These are phyloP conservation scores for Globisporangium apiculatum DNA, from an alignment of 352 stramenopile genomes.

Conservation along the genomic window DNA sequence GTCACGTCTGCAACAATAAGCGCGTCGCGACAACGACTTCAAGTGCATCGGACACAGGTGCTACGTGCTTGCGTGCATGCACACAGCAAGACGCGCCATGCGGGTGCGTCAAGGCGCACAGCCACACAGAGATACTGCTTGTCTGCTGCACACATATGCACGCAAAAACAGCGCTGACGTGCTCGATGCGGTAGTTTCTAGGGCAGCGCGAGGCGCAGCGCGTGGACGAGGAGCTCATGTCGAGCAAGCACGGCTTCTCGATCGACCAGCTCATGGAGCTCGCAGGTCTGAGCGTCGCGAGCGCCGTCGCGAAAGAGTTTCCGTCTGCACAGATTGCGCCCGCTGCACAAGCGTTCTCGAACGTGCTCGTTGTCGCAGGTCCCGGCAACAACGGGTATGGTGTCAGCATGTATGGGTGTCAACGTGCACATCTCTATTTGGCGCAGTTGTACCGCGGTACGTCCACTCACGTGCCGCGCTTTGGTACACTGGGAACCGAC, in stretches of 20 bases:
- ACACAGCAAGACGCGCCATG: slow-evolving; percentile 5
- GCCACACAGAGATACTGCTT: too few relatives aligned
- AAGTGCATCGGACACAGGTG: background rate
- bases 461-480: too few relatives aligned
- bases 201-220: slow-evolving; percentile 62
- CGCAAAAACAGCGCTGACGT: background rate
- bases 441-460: too few relatives aligned
- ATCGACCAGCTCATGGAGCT: slow-evolving; percentile 99
- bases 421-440: too few relatives aligned
- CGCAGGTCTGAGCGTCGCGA: slow-evolving; percentile 93
- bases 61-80: too few relatives aligned
- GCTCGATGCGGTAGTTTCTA: slow-evolving; percentile 35
- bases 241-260: slow-evolving; percentile 77
- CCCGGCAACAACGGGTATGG: slow-evolving; percentile 97
- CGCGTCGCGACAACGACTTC: background rate
- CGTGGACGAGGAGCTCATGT: slow-evolving; percentile 92
- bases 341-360: slow-evolving; percentile 12
- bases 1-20: too few relatives aligned
- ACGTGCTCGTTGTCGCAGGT: slow-evolving; percentile 92
- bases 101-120: background rate
- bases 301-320: slow-evolving; percentile 80
- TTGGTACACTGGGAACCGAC: background rate
- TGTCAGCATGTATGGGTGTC: background rate
- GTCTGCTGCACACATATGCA: background rate
- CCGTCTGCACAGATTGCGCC: slow-evolving; percentile 7